phyloP scores from a whole-genome alignment of 1,284 basidiomycete species.

The Microbotryum saponariae region DNA sequence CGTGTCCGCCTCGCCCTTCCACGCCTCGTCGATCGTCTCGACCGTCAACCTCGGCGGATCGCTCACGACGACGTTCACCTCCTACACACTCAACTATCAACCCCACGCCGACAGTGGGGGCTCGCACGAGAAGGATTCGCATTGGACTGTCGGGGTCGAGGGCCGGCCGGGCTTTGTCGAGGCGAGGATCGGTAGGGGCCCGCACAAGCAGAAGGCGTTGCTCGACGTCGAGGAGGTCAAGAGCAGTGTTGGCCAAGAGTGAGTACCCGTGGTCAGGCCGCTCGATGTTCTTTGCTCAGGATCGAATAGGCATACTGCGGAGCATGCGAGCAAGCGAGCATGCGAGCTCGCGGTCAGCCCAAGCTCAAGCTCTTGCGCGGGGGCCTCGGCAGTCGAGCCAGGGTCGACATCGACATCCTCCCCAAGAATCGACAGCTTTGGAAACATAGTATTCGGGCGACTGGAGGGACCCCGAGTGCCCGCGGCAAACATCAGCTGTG shows the following conservation, averaged over 20 bases:
- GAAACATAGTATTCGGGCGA: too few relatives aligned
- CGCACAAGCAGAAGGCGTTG: slow-evolving; percentile 49
- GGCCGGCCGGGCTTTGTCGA: slow-evolving; percentile 56
- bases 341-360: not conserved
- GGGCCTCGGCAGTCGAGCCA: too few relatives aligned
- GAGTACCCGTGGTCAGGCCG: not conserved
- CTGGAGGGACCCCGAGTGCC: too few relatives aligned
- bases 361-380: too few relatives aligned
- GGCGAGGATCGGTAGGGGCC: slow-evolving; percentile 48
- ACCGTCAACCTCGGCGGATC: slow-evolving; percentile 80
- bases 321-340: too few relatives aligned
- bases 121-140: slow-evolving; percentile 56
- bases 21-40: slow-evolving; percentile 78
- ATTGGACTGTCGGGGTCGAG: slow-evolving; percentile 67
- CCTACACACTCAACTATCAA: slow-evolving; percentile 67
- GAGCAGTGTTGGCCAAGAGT: not conserved
- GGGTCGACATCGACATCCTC: too few relatives aligned
- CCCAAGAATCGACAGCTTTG: too few relatives aligned
- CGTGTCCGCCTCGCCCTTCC: slow-evolving; percentile 49
- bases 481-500: too few relatives aligned
- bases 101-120: slow-evolving; percentile 42
- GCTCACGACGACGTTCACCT: slow-evolving; percentile 73
- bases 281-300: not conserved
- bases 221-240: slow-evolving; percentile 5
- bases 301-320: too few relatives aligned